Percentiles rank a stretch among this genome's conserved stretches.
Conservation (phyloP, 192 early-diverging fungal genomes). For the Podila epigama region DNA sequence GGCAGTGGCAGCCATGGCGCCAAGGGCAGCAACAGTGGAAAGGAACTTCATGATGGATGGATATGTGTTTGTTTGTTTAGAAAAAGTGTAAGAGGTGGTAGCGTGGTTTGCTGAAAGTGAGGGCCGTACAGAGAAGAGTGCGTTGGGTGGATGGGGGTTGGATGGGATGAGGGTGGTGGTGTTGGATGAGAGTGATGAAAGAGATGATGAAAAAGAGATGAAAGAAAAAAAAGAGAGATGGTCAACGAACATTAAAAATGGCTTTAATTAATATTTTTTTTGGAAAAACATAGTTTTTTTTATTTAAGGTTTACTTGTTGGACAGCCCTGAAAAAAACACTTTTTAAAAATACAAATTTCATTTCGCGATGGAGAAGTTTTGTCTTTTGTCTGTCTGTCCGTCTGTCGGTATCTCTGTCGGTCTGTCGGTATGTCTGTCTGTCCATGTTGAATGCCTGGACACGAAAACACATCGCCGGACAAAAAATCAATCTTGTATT, state of each 20-base stretch:
- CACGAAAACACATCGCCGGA: too few relatives aligned
- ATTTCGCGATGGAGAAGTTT: too few relatives aligned
- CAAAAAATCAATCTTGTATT: too few relatives aligned
- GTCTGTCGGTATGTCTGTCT: too few relatives aligned
- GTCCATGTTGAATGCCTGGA: too few relatives aligned
- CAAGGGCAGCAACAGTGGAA: constrained; percentile 14
- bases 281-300: too few relatives aligned
- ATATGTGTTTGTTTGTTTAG: background rate
- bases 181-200: background rate
- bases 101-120: background rate
- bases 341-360: too few relatives aligned
- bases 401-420: too few relatives aligned
- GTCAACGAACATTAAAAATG: background rate
- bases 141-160: background rate
- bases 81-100: background rate
- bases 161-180: background rate
- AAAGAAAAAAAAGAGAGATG: background rate
- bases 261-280: too few relatives aligned
- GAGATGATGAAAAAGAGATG: background rate
- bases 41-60: constrained; percentile 29
- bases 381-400: too few relatives aligned
- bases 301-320: too few relatives aligned
- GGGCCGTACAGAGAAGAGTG: background rate
- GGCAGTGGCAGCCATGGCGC: constrained; percentile 19
- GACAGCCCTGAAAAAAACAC: too few relatives aligned